Evolutionary conservation across 2,329 filamentous ascomycete species (phyloP), one percentile per base, ranked within the genome.

Genomic region (Paraphaeosphaeria sporulosa): DNA sequence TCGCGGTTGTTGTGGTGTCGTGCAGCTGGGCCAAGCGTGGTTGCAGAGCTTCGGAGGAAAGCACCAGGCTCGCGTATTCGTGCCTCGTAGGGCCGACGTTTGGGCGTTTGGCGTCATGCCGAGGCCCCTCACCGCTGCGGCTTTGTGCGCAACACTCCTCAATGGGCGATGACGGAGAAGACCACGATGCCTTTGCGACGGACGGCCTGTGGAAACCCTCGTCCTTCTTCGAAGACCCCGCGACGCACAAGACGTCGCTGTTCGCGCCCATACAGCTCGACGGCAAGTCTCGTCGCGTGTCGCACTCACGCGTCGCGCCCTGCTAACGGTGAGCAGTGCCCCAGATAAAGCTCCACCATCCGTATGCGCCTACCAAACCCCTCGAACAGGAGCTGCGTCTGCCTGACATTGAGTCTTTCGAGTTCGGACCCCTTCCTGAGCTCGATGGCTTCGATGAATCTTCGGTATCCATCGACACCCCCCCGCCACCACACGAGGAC

Each of bases 141-240:
- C 55, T 36, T 55, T 51, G 59, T 61, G 62, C 62, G 62, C 46
- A 32, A 50, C 57, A 34, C n/a, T 30, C 25, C 44, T 55, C 64
- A 47, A 71, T 71, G 69, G 61, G 74, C 61, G 74, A 82, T 55
- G 76, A 82, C 61, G 79, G 83, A 43, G 71, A 77, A n/a, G 49
- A 63, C 56, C 81, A 84, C 50, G 78, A 89, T 70, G 83, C 89
- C 34, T 92, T 92, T 71, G 83, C 85, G 42, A 86, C 88, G 48
- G 86, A 87, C 42, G 82, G 89, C 70, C 84, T 90, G 62, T 87
- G 85, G 83, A 80, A 80, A 57, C 78, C 82, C 27, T 87, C 88
- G 2, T 81, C 78, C 65, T 83, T 84, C 75, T 69, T 70, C 23
- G 58, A 71, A 2, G 64, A 71, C 21, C 51, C 64, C 15, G 64